These are phyloP conservation scores for Ormosia semicastrata DNA, from an alignment of 306 rosid species.

Conservation along the genomic window DNA sequence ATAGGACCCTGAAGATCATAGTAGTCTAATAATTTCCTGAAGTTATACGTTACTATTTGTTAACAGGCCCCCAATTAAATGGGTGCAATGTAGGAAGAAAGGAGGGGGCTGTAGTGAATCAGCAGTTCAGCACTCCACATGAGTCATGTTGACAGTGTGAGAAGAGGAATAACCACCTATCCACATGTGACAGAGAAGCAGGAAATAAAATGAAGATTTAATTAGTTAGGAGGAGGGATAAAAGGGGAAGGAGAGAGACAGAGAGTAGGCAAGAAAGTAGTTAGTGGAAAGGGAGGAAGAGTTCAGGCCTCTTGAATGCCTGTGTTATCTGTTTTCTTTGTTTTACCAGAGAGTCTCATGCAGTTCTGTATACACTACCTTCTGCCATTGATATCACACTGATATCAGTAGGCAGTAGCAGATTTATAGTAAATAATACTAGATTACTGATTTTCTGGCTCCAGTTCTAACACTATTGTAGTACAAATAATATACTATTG, in stretches of 20 bases:
- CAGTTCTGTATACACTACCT: background rate
- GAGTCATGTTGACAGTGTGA: background rate
- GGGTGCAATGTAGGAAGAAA: background rate
- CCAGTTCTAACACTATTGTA: no score
- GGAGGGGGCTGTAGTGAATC: background rate
- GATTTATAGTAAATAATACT: no score
- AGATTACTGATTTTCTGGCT: no score
- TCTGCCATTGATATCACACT: no score
- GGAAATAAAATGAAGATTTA: no score
- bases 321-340: no score
- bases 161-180: background rate
- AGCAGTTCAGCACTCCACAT: background rate
- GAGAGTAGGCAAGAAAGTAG: background rate
- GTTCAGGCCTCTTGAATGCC: background rate
- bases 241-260: background rate
- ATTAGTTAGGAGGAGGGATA: background rate
- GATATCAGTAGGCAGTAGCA: no score
- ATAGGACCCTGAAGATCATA: background rate
- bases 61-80: background rate
- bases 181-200: background rate
- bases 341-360: background rate
- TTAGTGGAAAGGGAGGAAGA: background rate
- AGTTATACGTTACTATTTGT: background rate
- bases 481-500: no score
- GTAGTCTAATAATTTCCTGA: background rate